Evolutionary conservation across 805 yeast species (phyloP).

Genomic region (Ogataea wickerhamii): DNA sequence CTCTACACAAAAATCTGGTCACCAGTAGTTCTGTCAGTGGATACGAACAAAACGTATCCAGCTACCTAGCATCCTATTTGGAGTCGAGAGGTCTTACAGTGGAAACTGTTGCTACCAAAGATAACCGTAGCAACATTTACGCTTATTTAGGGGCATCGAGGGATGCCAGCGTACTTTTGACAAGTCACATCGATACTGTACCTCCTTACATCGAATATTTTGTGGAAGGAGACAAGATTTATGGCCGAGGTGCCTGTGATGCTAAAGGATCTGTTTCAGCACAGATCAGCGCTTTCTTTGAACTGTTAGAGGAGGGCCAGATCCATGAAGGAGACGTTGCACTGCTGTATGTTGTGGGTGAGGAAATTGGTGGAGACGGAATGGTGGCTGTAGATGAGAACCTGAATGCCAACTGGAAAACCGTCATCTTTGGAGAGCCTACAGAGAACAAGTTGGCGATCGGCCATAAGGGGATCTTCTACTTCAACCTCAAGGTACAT

Average conservation of each 20-base stretch:
- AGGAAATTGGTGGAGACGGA: constrained; percentile 65
- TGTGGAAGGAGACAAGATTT: constrained; percentile 45
- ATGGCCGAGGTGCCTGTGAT: constrained; percentile 67
- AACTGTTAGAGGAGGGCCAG: constrained; percentile 37
- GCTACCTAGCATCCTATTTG: constrained; percentile 39
- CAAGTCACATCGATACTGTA: constrained; percentile 71
- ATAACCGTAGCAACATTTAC: constrained; percentile 47
- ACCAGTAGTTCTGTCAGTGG: constrained; percentile 34
- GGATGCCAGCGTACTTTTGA: constrained; percentile 47
- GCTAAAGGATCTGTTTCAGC: constrained; percentile 72
- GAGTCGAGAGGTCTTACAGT: constrained; percentile 47
- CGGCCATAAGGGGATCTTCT: constrained; percentile 63
- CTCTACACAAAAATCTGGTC: constrained; percentile 35
- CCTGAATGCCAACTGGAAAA: constrained; percentile 48
- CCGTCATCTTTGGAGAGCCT: constrained; percentile 72
- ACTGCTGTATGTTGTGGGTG: constrained; percentile 64
- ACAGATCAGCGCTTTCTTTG: constrained; percentile 53
- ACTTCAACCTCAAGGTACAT: constrained; percentile 39
- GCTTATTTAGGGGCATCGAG: constrained; percentile 49
- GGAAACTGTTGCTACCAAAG: constrained; percentile 38
- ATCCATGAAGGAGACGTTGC: constrained; percentile 53
- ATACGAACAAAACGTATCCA: constrained; percentile 37
- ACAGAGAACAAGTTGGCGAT: constrained; percentile 64
- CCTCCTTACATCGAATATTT: constrained; percentile 60
- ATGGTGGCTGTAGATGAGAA: constrained; percentile 45